phyloP scores from a whole-genome alignment of 2,329 filamentous ascomycete genomes.

The Cytospora mali region DNA sequence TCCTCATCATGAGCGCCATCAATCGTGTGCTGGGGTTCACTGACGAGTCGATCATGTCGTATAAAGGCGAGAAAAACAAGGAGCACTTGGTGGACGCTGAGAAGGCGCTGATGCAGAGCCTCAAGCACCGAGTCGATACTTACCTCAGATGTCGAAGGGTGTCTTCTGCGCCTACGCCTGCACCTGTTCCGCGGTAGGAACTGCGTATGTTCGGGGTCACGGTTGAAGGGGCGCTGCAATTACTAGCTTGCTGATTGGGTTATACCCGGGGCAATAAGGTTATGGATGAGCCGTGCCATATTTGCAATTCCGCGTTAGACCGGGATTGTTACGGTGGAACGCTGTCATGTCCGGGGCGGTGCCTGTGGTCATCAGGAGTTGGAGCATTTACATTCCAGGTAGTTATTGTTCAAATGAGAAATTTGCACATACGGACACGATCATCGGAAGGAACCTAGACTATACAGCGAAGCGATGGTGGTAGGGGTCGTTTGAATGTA shows the following conservation, averaged over 20 bases:
- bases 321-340: neutral
- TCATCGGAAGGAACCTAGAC: neutral
- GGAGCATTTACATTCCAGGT: neutral
- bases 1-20: conserved; percentile 52
- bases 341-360: neutral
- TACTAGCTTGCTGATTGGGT: neutral
- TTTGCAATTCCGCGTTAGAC: neutral
- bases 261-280: neutral
- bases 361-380: neutral
- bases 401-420: neutral
- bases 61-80: conserved; percentile 33
- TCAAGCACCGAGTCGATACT: conserved; percentile 8
- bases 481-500: too few relatives aligned
- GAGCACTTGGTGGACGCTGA: conserved; percentile 38
- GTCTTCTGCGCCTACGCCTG: conserved; percentile 3
- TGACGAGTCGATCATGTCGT: conserved; percentile 42
- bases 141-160: conserved; percentile 3
- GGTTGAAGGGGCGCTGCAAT: neutral
- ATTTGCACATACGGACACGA: neutral
- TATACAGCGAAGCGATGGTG: neutral
- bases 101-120: conserved; percentile 35
- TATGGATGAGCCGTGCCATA: neutral
- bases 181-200: conserved; percentile 5
- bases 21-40: conserved; percentile 54
- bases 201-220: neutral